These are phyloP conservation scores for Pseudoneurospora amorphoporcata DNA, from an alignment of 495 filamentous ascomycete genomes.

Conservation along the genomic window DNA sequence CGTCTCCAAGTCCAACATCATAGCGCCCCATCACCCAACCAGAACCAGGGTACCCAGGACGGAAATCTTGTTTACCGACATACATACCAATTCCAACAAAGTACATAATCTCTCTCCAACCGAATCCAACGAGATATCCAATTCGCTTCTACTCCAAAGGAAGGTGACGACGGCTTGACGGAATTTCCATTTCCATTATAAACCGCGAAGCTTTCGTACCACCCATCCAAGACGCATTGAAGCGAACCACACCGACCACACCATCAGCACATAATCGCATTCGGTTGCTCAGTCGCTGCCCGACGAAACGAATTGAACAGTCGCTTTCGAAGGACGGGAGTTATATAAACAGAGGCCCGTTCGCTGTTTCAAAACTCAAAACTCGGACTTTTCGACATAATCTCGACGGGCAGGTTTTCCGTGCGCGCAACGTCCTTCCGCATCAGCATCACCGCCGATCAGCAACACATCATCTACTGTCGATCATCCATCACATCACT, in stretches of 20 bases:
- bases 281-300: neutral
- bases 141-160: neutral
- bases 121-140: neutral
- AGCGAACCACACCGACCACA: neutral
- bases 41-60: neutral
- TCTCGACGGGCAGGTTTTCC: neutral
- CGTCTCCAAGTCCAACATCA: too few relatives aligned
- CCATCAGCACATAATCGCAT: neutral
- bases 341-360: neutral
- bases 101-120: neutral
- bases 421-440: neutral
- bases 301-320: neutral
- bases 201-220: neutral
- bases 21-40: neutral
- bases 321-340: neutral
- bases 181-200: neutral
- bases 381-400: neutral
- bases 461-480: neutral
- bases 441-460: neutral
- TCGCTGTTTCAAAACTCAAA: neutral
- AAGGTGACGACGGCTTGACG: neutral
- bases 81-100: neutral
- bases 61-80: neutral
- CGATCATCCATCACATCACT: neutral
- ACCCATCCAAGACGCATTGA: neutral